phyloP scores from a whole-genome alignment of 2,329 filamentous ascomycete species.

The Trichoderma harzianum region DNA sequence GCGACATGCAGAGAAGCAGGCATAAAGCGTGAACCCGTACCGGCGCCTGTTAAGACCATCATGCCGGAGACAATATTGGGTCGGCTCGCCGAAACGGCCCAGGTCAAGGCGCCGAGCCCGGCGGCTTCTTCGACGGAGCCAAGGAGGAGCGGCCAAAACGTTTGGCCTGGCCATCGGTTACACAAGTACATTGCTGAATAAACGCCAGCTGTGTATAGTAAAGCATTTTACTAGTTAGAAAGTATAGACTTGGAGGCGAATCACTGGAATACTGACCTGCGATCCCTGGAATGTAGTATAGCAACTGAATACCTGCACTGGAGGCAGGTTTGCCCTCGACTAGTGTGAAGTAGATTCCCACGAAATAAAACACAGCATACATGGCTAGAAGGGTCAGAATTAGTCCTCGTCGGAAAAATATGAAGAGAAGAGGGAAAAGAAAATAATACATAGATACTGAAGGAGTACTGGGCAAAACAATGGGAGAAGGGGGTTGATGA shows the following conservation, averaged over 20 bases:
- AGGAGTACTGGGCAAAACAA: neutral
- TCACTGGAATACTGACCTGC: neutral
- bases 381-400: neutral
- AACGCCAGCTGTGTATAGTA: neutral
- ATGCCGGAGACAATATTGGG: too few species aligned
- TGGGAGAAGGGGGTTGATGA: neutral
- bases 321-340: neutral
- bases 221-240: neutral
- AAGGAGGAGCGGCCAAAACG: too few species aligned
- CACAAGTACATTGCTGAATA: neutral
- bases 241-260: neutral
- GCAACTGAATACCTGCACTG: neutral
- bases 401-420: neutral
- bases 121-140: too few species aligned
- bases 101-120: too few species aligned
- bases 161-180: too few species aligned
- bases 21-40: too few species aligned
- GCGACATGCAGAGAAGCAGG: too few species aligned
- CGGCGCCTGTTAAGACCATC: too few species aligned
- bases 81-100: too few species aligned
- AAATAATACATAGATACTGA: neutral
- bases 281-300: neutral
- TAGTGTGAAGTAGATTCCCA: neutral
- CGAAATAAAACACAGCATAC: neutral
- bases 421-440: neutral